Evolutionary conservation across 2,329 filamentous ascomycete genomes (phyloP).

Genomic region (Myotisia sp.): DNA sequence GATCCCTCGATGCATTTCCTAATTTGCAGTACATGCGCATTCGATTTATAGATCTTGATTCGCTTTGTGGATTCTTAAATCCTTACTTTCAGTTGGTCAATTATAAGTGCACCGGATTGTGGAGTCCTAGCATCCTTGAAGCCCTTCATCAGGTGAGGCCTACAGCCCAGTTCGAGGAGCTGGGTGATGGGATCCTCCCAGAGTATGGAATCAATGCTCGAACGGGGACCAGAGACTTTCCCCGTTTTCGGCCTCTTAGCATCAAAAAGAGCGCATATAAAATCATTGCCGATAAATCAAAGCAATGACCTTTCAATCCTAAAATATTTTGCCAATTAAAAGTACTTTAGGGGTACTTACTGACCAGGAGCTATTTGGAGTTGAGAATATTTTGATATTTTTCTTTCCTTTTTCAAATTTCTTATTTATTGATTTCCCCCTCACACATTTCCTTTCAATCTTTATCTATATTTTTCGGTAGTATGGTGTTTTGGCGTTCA

Average conservation of each 20-base stretch:
- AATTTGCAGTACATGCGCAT: constrained; percentile 53
- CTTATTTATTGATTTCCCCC: too few species aligned
- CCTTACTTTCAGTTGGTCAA: constrained; percentile 55
- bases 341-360: too few species aligned
- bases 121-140: constrained; percentile 53
- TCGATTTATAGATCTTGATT: constrained; percentile 62
- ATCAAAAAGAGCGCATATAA: constrained; percentile 29
- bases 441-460: too few species aligned
- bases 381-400: too few species aligned
- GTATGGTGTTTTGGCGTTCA: too few species aligned
- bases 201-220: constrained; percentile 21
- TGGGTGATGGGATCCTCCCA: constrained; percentile 48
- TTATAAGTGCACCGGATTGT: constrained; percentile 52
- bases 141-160: constrained; percentile 48
- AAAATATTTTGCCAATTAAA: too few species aligned
- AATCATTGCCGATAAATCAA: constrained; percentile 28
- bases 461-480: too few species aligned
- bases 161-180: constrained; percentile 43
- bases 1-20: constrained; percentile 44
- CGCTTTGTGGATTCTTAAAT: constrained; percentile 54
- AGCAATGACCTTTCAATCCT: constrained; percentile 14
- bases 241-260: constrained; percentile 25
- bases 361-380: too few species aligned
- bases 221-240: constrained; percentile 24
- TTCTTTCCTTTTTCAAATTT: too few species aligned